These are phyloP conservation scores for Xerocomellus intermedius DNA, from an alignment of 768 basidiomycete genomes.

Conservation along the genomic window DNA sequence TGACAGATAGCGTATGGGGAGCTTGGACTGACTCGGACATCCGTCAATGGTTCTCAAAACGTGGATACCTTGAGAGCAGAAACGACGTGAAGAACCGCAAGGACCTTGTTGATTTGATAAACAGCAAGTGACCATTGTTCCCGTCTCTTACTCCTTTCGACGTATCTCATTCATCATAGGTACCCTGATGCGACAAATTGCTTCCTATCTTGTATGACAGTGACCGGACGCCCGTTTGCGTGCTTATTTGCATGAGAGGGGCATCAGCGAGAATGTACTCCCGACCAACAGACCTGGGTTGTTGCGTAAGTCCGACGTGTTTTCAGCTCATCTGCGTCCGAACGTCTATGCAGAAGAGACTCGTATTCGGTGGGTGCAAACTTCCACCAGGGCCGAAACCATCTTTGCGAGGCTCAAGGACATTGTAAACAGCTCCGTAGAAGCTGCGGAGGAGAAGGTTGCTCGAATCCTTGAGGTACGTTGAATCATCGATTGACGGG, in stretches of 20 bases:
- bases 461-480: conserved; percentile 40
- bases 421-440: conserved; percentile 63
- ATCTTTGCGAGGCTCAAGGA: conserved; percentile 63
- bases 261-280: conserved; percentile 66
- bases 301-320: conserved; percentile 51
- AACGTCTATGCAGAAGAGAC: conserved; percentile 54
- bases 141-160: neutral
- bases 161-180: conserved; percentile 33
- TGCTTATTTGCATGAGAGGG: conserved; percentile 79
- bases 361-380: conserved; percentile 77
- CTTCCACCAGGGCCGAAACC: conserved; percentile 52
- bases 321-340: neutral
- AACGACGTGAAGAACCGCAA: conserved; percentile 64
- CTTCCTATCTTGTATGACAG: conserved; percentile 80
- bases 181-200: conserved; percentile 49
- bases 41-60: conserved; percentile 69
- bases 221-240: conserved; percentile 92
- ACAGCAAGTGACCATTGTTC: conserved; percentile 53
- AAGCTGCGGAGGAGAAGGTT: conserved; percentile 75
- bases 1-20: conserved; percentile 56
- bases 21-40: conserved; percentile 78
- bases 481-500: neutral
- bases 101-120: conserved; percentile 69
- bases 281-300: conserved; percentile 71
- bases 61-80: conserved; percentile 56